Base-by-base conservation (phyloP, 129 eudicot species). In the Ambrosia artemisiifolia region DNA sequence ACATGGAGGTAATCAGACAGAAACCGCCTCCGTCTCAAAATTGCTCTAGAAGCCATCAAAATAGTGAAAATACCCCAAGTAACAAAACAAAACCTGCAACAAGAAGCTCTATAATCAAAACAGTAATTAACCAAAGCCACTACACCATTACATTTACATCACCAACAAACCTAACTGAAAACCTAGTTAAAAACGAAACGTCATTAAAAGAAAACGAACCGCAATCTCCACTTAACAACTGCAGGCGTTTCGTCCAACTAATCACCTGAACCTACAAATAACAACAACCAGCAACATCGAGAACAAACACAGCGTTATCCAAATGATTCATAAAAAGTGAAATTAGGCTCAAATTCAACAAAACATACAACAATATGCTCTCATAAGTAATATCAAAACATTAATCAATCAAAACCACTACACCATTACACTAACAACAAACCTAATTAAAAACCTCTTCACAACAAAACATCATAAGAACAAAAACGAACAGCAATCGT, bases 11-110 rank as follows among this genome's bases (percentile, higher is more conserved):
- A 83, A 76, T 82, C 88, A 0, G 84, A 61, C 16, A 91, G 77
- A 79, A 69, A 40, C 70, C 68, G 81, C 62, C 80, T 80, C 83
- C 81, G 85, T 71, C 79, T 81, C 75, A 91, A 71, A 72, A 91
- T 81, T 72, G 95, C 90, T 78, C 92, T 68, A 65, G 92, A 84
- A 72, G 97, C 95, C 97, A 91, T 51, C 18, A 28, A 70, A 42
- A 30, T 6, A 35, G 88, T 51, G n/a, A 28, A 70, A 42, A 30
- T 6, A 35, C 48, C 69, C 63, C 18, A 49, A 20, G 7, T 35
- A 56, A 55, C 33, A 35, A 24, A 17, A 38, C 16, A 64, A 68
- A 28, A 74, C 75, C 49, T 57, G 64, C 6, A 8, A 77, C 19
- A 12, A 47, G 24, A 53, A 4, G 53, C 54, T 20, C 71, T 42